These are phyloP conservation scores for Sporothrix globosa DNA, from an alignment of 2,329 filamentous ascomycete genomes.

Conservation along the genomic window DNA sequence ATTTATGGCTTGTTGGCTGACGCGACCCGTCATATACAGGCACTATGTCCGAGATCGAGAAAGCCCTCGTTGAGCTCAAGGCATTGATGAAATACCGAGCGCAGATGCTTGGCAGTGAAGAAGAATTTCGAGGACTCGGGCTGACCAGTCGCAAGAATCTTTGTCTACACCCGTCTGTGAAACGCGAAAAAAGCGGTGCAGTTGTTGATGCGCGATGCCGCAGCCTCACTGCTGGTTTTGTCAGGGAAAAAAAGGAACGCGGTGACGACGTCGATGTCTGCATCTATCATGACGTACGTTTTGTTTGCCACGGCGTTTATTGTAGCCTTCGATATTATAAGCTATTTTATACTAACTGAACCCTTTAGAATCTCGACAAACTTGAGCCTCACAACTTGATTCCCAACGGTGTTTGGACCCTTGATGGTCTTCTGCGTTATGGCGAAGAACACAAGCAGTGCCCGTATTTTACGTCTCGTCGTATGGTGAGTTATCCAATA, in stretches of 20 bases:
- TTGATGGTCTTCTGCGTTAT: conserved; percentile 85
- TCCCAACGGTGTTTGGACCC: conserved; percentile 92
- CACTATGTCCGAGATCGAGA: conserved; percentile 99
- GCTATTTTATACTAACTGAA: conserved; percentile 32
- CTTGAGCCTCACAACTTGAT: conserved; percentile 94
- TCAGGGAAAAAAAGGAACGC: conserved; percentile 95
- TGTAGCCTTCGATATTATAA: not conserved
- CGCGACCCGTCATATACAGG: conserved; percentile 45
- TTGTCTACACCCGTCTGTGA: conserved; percentile 94
- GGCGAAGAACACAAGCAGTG: conserved; percentile 96
- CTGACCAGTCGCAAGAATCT: conserved; percentile 96
- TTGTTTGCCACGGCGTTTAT: not conserved
- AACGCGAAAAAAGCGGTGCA: conserved; percentile 90
- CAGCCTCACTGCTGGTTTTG: conserved; percentile 92
- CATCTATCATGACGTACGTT: conserved; percentile 83
- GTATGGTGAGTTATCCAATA: conserved; percentile 69
- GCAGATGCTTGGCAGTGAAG: conserved; percentile 83
- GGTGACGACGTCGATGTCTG: conserved; percentile 94
- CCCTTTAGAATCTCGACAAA: conserved; percentile 77
- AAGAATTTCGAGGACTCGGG: conserved; percentile 91
- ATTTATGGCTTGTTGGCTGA: not conserved
- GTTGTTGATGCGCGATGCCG: conserved; percentile 95
- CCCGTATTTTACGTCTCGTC: conserved; percentile 91
- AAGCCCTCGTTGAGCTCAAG: conserved; percentile 88
- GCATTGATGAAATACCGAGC: conserved; percentile 92